A percentile compares a stretch with the other conserved stretches of the same genome.
Conservation (phyloP, 2,329 filamentous ascomycete species). For the Huntiella bhutanensis region DNA sequence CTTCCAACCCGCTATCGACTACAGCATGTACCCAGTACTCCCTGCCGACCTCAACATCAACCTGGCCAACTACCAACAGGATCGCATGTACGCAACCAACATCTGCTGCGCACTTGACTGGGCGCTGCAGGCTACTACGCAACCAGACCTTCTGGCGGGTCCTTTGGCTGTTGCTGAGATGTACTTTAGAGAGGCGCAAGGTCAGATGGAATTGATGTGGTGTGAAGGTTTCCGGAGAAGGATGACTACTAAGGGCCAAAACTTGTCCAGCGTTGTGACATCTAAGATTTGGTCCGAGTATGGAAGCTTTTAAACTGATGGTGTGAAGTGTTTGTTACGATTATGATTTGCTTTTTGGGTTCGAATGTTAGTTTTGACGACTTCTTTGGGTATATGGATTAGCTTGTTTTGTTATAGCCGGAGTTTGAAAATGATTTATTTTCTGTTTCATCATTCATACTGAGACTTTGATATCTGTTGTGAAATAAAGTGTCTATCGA, state of each 20-base stretch:
- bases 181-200: slow-evolving; percentile 24
- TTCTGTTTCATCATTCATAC: neutral
- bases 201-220: slow-evolving; percentile 28
- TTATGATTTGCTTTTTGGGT: neutral
- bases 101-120: slow-evolving; percentile 33
- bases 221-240: slow-evolving; percentile 25
- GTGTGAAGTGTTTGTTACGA: neutral
- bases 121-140: slow-evolving; percentile 23
- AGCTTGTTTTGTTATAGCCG: too few species aligned
- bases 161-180: slow-evolving; percentile 25
- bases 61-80: slow-evolving; percentile 24
- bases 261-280: slow-evolving; percentile 23
- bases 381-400: too few species aligned
- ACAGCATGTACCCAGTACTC: slow-evolving; percentile 22
- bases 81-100: slow-evolving; percentile 26
- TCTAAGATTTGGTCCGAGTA: slow-evolving; percentile 19
- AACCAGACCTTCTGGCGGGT: slow-evolving; percentile 27
- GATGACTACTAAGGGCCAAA: slow-evolving; percentile 23
- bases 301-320: slow-evolving; percentile 4
- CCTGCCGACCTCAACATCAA: slow-evolving; percentile 23
- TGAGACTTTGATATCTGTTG: neutral
- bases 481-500: neutral
- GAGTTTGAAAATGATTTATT: neutral
- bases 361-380: too few species aligned
- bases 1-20: slow-evolving; percentile 24